Base-by-base conservation (phyloP, 306 rosid genomes). In the Erythrophleum fordii region DNA sequence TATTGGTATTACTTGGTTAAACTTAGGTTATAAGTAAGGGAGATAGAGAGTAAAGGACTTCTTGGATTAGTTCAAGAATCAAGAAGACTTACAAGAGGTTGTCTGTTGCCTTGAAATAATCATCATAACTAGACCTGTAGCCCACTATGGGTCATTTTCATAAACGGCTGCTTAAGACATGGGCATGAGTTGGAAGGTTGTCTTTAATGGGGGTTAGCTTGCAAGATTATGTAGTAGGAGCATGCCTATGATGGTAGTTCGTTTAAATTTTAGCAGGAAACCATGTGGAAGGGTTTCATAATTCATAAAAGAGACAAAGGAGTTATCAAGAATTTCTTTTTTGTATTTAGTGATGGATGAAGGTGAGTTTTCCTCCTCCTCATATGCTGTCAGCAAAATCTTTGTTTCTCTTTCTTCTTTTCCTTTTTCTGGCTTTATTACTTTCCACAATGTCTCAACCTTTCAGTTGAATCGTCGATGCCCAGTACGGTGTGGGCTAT, bases 351-450 rank as follows among this genome's bases (percentile, higher is more conserved):
- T 68, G 70, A 55, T 83, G 82, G 52, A 61, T 5, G 28, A 6
- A 72, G 52, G 61, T 25, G 72, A 41, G 46, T 42, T 83, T 67
- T 46, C 49, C 69, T 48, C 49, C 73, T 41, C 76, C 25, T 73
- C 31, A 26, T 34, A n/a, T 41, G 42, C 11, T 51, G 62, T 68
- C 60, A 60, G 52, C 66, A 77, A 61, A 81, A 72, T 37, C 59
- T 6, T 64, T 65, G 75, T 75, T 67, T 73, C 73, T 51, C 72
- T 77, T 85, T 73, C 80, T 29, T 72, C 77, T 83, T 86, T 87
- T 85, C 81, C 89, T 87, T 80, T 88, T 85, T 29, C 12, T 61
- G 82, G 35, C 81, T 85, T 89, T 88, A 67, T 81, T 80, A 78
- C 72, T 76, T 75, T 68, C 80, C 51, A 14, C 55, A 71, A 72